Evolutionary conservation across 352 stramenopile species (phyloP).

Genomic region (Globisporangium camurandrum): DNA sequence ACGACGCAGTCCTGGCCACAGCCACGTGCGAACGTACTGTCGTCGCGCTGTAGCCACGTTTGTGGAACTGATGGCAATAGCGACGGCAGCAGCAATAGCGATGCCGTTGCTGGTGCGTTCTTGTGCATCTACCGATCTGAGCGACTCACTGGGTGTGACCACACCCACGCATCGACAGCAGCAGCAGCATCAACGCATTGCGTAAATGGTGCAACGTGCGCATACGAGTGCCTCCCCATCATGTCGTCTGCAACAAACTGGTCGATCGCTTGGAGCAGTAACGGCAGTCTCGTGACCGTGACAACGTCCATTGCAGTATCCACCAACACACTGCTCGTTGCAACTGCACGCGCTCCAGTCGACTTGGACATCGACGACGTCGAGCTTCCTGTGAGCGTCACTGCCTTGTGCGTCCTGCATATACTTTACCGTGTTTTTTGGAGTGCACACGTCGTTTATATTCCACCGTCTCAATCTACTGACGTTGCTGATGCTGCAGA

Average conservation of each 20-base stretch:
- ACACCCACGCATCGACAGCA: neutral
- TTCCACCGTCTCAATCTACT: no score
- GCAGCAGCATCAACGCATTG: neutral
- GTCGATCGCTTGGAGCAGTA: constrained; percentile 1
- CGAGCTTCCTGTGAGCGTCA: constrained; percentile 4
- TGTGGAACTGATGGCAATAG: neutral
- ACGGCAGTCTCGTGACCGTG: neutral
- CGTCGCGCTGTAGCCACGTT: constrained; percentile 4
- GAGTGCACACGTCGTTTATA: no score
- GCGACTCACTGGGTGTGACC: neutral
- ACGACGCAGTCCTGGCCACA: neutral
- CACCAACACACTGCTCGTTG: neutral
- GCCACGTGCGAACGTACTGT: constrained; percentile 3
- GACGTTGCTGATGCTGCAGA: neutral
- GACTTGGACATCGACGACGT: constrained; percentile 6
- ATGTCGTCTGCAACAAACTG: neutral
- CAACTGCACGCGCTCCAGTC: constrained; percentile 1
- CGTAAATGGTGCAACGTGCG: constrained; percentile 7
- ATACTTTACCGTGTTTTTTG: no score
- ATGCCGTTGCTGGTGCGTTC: neutral
- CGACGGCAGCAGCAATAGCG: no score
- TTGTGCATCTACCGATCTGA: constrained; percentile 8
- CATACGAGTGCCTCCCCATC: constrained; percentile 4
- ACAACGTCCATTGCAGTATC: neutral
- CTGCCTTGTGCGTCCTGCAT: constrained; percentile 4